Evolutionary conservation across 1,284 basidiomycete genomes (phyloP).

Genomic region (Trichosporon faecale): DNA sequence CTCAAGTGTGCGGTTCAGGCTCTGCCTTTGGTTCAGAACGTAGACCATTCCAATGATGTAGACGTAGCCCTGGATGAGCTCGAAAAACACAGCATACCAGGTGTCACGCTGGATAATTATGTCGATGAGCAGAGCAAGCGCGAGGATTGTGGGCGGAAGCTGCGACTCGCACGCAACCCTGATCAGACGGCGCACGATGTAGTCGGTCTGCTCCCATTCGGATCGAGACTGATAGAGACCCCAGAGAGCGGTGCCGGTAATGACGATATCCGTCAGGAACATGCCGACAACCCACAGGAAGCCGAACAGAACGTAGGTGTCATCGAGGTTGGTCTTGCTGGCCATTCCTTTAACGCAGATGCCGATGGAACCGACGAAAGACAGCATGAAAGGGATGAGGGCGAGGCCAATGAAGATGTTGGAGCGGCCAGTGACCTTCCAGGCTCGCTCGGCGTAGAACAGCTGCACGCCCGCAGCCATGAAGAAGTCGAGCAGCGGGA

Average conservation of each 20-base stretch:
- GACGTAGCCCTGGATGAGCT: conserved; percentile 31
- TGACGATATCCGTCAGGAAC: conserved; percentile 12
- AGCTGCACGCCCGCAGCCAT: conserved; percentile 17
- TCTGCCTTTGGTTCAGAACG: conserved; percentile 32
- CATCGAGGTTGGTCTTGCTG: background rate
- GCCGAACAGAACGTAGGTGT: background rate
- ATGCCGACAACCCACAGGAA: conserved; percentile 10
- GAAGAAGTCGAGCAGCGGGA: conserved; percentile 18
- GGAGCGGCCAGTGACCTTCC: conserved; percentile 18
- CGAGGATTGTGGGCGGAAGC: conserved; percentile 29
- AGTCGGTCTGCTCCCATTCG: conserved; percentile 34
- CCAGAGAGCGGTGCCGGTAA: conserved; percentile 24
- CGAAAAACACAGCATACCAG: conserved; percentile 31
- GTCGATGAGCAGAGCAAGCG: conserved; percentile 29
- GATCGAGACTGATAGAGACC: conserved; percentile 31
- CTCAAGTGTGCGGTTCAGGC: conserved; percentile 9
- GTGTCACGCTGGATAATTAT: conserved; percentile 26
- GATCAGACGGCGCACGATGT: conserved; percentile 25
- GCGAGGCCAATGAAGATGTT: conserved; percentile 12
- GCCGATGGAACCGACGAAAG: conserved; percentile 18
- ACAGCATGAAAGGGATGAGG: conserved; percentile 10
- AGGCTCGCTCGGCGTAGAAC: conserved; percentile 27
- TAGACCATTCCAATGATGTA: conserved; percentile 32
- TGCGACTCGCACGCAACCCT: conserved; percentile 34
- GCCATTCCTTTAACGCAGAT: background rate